Evolutionary conservation across 257 asterid genomes (phyloP).

Genomic region (Mitragyna speciosa): DNA sequence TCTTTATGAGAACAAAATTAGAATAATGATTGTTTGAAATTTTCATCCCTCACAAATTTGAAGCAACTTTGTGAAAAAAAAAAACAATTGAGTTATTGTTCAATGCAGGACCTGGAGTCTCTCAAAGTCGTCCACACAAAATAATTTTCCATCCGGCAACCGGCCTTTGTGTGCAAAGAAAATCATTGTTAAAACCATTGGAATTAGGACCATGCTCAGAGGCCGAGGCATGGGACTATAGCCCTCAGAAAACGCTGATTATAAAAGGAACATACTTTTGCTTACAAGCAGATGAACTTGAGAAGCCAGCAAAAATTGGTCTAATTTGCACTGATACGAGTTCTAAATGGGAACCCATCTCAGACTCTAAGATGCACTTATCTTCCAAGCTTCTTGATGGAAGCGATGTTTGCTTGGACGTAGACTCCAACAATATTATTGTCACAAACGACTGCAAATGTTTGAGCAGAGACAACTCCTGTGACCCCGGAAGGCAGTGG

Average conservation of each 20-base stretch:
- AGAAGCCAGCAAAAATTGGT: conserved; percentile 71
- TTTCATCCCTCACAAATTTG: background rate
- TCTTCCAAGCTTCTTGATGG: conserved; percentile 67
- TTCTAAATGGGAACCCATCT: conserved; percentile 76
- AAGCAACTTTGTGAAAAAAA: background rate
- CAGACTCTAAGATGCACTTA: conserved; percentile 88
- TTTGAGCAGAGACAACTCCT: conserved; percentile 46
- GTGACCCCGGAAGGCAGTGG: conserved; percentile 97
- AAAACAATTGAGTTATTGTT: background rate
- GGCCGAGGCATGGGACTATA: conserved; percentile 69
- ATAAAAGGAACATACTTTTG: conserved; percentile 68
- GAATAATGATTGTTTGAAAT: too few species aligned
- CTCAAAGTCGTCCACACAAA: conserved; percentile 49
- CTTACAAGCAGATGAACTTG: conserved; percentile 59
- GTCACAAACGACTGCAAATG: conserved; percentile 80
- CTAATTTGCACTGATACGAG: conserved; percentile 41
- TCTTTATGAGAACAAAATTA: too few species aligned
- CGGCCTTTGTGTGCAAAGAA: conserved; percentile 62
- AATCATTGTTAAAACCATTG: conserved; percentile 49
- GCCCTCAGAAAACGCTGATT: conserved; percentile 51
- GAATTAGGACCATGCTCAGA: conserved; percentile 77
- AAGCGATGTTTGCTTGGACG: conserved; percentile 65
- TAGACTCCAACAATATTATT: conserved; percentile 52
- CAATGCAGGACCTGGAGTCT: conserved; percentile 74
- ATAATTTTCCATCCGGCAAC: conserved; percentile 80